Conservation (phyloP, 257 asterid genomes). For the Penstemon eatonii region DNA sequence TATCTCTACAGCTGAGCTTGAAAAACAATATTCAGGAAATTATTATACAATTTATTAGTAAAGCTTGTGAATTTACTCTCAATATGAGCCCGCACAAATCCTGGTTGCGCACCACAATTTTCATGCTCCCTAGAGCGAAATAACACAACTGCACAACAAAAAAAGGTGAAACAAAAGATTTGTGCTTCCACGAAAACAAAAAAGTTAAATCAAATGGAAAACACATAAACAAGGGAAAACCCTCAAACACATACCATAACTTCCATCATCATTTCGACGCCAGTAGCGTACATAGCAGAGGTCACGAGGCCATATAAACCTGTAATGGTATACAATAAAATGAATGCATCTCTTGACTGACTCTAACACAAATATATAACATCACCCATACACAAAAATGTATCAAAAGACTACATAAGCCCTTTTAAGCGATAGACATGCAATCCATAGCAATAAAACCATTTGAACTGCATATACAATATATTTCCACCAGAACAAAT, state of each 20-base stretch:
- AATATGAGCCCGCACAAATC: slow-evolving; percentile 88
- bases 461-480: slow-evolving; percentile 15
- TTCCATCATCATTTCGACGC: slow-evolving; percentile 99
- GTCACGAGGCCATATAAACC: slow-evolving; percentile 97
- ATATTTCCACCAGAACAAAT: slow-evolving; percentile 21
- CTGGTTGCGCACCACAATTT: slow-evolving; percentile 88
- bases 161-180: slow-evolving; percentile 29
- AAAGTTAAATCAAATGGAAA: slow-evolving; percentile 14
- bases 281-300: slow-evolving; percentile 96
- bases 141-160: slow-evolving; percentile 70
- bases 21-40: slow-evolving; percentile 18
- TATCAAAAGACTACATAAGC: slow-evolving; percentile 14
- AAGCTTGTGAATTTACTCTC: slow-evolving; percentile 62
- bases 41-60: slow-evolving; percentile 15
- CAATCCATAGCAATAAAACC: not conserved
- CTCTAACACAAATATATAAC: slow-evolving; percentile 8
- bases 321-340: slow-evolving; percentile 35
- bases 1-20: slow-evolving; percentile 16
- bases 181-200: slow-evolving; percentile 1
- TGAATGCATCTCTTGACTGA: slow-evolving; percentile 14
- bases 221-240: slow-evolving; percentile 27
- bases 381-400: slow-evolving; percentile 11
- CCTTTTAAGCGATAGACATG: not conserved
- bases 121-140: slow-evolving; percentile 95
- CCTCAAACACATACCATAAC: slow-evolving; percentile 67